Conservation (phyloP, 2,329 filamentous ascomycete species). For the Phaeoacremonium minimum region DNA sequence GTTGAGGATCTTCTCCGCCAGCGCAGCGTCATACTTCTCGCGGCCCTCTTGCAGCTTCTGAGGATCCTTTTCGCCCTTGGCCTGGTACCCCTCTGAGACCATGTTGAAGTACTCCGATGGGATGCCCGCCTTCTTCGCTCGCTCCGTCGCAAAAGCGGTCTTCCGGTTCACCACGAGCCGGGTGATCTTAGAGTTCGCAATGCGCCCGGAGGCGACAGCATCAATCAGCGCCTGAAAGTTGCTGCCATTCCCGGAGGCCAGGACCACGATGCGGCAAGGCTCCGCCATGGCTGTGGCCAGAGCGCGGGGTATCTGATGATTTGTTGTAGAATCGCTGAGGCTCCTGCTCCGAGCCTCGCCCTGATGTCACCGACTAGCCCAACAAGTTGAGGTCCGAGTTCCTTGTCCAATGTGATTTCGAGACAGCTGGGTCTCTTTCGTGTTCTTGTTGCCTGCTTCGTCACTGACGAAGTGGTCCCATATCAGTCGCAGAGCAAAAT, state of each 20-base stretch:
- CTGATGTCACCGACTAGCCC: too few relatives aligned
- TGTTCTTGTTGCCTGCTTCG: too few relatives aligned
- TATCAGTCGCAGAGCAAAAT: too few relatives aligned
- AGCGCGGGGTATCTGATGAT: too few relatives aligned
- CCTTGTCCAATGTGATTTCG: too few relatives aligned
- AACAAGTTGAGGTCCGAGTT: too few relatives aligned
- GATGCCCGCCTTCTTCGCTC: constrained; percentile 49
- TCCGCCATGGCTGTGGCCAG: background rate
- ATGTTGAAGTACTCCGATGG: constrained; percentile 80
- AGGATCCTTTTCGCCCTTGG: constrained; percentile 57
- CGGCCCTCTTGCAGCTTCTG: constrained; percentile 51
- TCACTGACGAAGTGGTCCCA: too few relatives aligned
- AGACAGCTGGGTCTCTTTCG: too few relatives aligned
- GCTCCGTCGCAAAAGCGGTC: constrained; percentile 38
- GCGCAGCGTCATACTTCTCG: constrained; percentile 67
- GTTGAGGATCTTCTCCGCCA: constrained; percentile 62
- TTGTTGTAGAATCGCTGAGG: too few relatives aligned
- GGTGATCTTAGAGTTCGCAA: constrained; percentile 37
- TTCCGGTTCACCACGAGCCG: constrained; percentile 43
- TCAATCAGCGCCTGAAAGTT: constrained; percentile 73
- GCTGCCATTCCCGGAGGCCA: constrained; percentile 70
- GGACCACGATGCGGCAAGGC: constrained; percentile 55
- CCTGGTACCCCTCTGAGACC: constrained; percentile 62
- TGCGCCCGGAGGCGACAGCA: constrained; percentile 30
- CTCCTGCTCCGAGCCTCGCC: too few relatives aligned